Conservation (phyloP, 1,284 basidiomycete species). For the Cutaneotrichosporon spelunceum region DNA sequence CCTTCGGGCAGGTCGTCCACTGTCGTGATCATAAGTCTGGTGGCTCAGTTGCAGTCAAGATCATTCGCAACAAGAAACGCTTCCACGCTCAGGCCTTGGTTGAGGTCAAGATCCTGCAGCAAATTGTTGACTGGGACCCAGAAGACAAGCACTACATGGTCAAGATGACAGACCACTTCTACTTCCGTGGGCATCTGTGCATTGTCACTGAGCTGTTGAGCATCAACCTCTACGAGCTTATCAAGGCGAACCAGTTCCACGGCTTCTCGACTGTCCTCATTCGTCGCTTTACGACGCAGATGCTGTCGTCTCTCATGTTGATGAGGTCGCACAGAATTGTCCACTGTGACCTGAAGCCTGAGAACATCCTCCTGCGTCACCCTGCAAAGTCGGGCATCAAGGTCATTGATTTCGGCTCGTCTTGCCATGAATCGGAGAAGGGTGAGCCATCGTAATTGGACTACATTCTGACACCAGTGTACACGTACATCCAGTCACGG, state of each 20-base stretch:
- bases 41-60: conserved; percentile 94
- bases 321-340: conserved; percentile 97
- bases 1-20: conserved; percentile 95
- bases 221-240: conserved; percentile 98
- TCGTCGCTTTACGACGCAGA: conserved; percentile 92
- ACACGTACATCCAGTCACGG: conserved; percentile 98
- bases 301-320: conserved; percentile 82
- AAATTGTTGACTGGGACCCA: conserved; percentile 93
- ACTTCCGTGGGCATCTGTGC: conserved; percentile 95
- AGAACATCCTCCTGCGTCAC: conserved; percentile 94
- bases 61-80: conserved; percentile 98
- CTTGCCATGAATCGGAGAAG: conserved; percentile 98
- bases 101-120: conserved; percentile 97
- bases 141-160: conserved; percentile 97
- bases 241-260: conserved; percentile 97
- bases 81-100: conserved; percentile 98
- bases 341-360: conserved; percentile 99
- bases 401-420: conserved; percentile 98
- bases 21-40: conserved; percentile 98
- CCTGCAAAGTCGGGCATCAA: conserved; percentile 95
- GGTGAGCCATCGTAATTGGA: conserved; percentile 59
- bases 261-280: conserved; percentile 95
- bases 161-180: conserved; percentile 98
- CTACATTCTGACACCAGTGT: conserved; percentile 61
- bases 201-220: conserved; percentile 97